Base-by-base conservation (phyloP, 129 eudicot species). In the Centaurea solstitialis region DNA sequence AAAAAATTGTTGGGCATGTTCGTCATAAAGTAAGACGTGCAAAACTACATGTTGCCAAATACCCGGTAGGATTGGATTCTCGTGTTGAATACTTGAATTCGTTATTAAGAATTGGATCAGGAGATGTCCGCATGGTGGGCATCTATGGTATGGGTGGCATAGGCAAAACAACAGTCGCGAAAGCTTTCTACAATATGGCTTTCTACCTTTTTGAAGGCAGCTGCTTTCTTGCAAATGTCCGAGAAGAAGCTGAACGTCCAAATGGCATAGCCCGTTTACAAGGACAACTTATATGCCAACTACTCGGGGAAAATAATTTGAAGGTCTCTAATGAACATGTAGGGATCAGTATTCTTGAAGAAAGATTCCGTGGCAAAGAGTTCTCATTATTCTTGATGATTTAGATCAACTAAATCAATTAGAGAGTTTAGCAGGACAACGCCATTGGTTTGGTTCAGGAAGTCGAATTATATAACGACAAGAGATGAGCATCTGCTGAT, bases 111-210 rank as follows among this genome's bases (percentile, higher is more conserved):
- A 47, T 41, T 22, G 69, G 75, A 21, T 43, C 79, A 3, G 39
- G 28, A 20, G 67, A 66, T 38, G 77, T 72, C 28, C 17, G 18
- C 37, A 81, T 57, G 40, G 18, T 82, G 7, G 85, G 81, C 22
- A 82, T 82, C 43, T 79, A 68, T 72, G 87, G 87, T 26, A 81
- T 85, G 85, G 82, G 85, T 0, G 88, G 88, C 47, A 70, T 76
- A n/a, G 88, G 88, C 2, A 85, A 85, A 26, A 59, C 88, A 30
- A 80, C 72, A 17, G 4, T 75, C 10, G 78, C 73, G 3, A 76
- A 68, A 59, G 47, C 69, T 72, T 67, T 83, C 7, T 77, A 24
- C 66, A 26, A 77, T 69, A 23, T 12, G 37, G 66, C 72, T 15
- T 72, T 75, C 12, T 24, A 28, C 24, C 17, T 6, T n/a, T 82